phyloP scores from a whole-genome alignment of 176 grass and related monocot species.

The Aegilops longissima region DNA sequence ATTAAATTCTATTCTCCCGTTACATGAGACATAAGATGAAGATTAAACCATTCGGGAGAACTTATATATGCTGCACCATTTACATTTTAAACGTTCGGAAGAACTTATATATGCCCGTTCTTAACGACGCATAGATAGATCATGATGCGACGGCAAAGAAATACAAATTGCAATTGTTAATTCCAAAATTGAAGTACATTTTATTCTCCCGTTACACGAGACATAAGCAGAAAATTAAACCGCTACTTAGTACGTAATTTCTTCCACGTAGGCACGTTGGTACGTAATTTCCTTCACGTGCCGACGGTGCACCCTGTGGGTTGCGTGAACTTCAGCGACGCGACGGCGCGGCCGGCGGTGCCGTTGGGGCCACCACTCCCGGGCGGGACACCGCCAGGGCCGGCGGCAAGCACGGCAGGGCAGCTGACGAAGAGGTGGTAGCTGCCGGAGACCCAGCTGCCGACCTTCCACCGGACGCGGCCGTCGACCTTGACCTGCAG shows the following conservation, averaged over 20 bases:
- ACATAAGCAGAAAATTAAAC: background rate
- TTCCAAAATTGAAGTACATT: too few relatives aligned
- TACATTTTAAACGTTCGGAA: too few relatives aligned
- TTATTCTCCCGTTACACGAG: too few relatives aligned
- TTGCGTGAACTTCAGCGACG: slow-evolving; percentile 56
- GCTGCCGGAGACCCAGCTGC: slow-evolving; percentile 61
- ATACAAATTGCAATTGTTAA: too few relatives aligned
- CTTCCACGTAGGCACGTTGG: background rate
- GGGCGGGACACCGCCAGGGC: background rate
- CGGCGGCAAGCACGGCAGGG: slow-evolving; percentile 59
- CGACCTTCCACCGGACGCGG: slow-evolving; percentile 77
- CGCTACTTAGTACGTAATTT: background rate
- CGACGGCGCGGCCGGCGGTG: slow-evolving; percentile 21
- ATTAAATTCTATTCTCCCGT: too few relatives aligned
- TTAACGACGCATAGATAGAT: too few relatives aligned
- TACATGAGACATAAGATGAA: too few relatives aligned
- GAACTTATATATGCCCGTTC: too few relatives aligned
- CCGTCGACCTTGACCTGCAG: slow-evolving; percentile 62
- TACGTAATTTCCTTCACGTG: slow-evolving; percentile 14
- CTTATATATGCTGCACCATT: too few relatives aligned
- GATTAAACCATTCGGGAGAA: too few relatives aligned
- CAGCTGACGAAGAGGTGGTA: slow-evolving; percentile 89
- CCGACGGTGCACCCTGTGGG: slow-evolving; percentile 59
- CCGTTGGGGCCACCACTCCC: background rate
- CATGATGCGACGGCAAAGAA: too few relatives aligned